A percentile compares a stretch with the other conserved stretches of the same genome.
These are phyloP conservation scores for Rhinocladiella similis DNA, from an alignment of 2,329 filamentous ascomycete genomes.

Conservation along the genomic window DNA sequence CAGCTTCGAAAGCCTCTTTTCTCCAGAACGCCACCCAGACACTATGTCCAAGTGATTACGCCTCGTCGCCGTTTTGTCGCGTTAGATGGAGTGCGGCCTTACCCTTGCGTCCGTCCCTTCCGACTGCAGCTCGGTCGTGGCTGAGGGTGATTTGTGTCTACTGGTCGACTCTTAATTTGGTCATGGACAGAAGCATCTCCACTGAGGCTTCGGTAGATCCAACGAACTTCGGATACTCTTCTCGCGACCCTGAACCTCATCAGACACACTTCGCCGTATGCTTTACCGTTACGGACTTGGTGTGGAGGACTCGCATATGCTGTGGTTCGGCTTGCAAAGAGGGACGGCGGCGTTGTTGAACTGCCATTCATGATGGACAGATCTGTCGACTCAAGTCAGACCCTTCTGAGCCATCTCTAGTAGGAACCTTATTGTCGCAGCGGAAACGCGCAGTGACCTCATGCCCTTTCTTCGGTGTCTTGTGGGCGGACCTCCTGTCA, in stretches of 20 bases:
- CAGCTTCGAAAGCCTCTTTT: background rate
- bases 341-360: background rate
- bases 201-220: conserved; percentile 3
- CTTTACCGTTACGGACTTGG: too few species aligned
- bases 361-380: background rate
- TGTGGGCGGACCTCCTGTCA: conserved; percentile 10
- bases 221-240: conserved; percentile 7
- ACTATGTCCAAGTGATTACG: background rate
- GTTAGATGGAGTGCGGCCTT: conserved; percentile 1
- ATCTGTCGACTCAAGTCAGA: background rate
- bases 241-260: background rate
- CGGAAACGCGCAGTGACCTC: conserved; percentile 10
- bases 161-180: background rate
- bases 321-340: background rate
- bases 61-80: background rate
- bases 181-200: background rate
- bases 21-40: background rate
- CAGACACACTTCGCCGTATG: background rate
- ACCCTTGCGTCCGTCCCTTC: conserved; percentile 12
- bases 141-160: background rate
- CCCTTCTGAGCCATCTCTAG: conserved; percentile 1
- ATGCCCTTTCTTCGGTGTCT: conserved; percentile 1
- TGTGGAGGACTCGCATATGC: background rate
- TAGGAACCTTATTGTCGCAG: conserved; percentile 6
- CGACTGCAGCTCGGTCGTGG: background rate